These are phyloP conservation scores for Stevia rebaudiana DNA, from an alignment of 140 eudicot genomes.

Conservation along the genomic window DNA sequence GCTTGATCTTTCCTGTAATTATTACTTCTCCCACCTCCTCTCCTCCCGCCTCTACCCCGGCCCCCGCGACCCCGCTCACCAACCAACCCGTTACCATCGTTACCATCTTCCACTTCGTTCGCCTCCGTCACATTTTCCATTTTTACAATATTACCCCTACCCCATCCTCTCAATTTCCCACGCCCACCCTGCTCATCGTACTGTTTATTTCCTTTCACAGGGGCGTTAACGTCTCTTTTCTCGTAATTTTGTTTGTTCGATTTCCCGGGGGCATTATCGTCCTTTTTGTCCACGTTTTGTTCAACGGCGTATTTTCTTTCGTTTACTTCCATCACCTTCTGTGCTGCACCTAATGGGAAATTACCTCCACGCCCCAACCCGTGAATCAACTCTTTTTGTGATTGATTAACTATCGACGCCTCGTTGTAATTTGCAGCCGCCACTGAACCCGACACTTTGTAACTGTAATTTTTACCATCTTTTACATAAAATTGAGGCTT, in stretches of 20 bases:
- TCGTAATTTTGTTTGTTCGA: background rate
- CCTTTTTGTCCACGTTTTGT: constrained; percentile 8
- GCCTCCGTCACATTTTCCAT: constrained; percentile 7
- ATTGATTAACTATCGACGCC: constrained; percentile 52
- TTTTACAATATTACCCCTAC: constrained; percentile 27
- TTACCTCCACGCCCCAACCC: constrained; percentile 97
- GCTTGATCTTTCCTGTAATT: constrained; percentile 65
- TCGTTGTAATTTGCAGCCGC: constrained; percentile 80
- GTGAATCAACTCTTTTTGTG: constrained; percentile 62
- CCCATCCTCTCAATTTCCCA: constrained; percentile 26
- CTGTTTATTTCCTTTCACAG: constrained; percentile 11
- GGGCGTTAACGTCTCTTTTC: constrained; percentile 16
- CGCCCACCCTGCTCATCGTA: constrained; percentile 34
- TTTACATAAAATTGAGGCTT: constrained; percentile 86
- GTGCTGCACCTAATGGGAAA: constrained; percentile 59
- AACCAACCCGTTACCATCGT: constrained; percentile 18
- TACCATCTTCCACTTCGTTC: constrained; percentile 24
- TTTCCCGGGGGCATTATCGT: constrained; percentile 10
- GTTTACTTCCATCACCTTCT: constrained; percentile 34
- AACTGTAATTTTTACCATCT: constrained; percentile 94
- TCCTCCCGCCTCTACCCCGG: constrained; percentile 43
- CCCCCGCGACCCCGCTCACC: constrained; percentile 31
- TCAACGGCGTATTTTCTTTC: constrained; percentile 25
- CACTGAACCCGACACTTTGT: constrained; percentile 84
- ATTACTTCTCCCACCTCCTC: constrained; percentile 55